These are phyloP conservation scores for Cordyceps pruinosa DNA, from an alignment of 2,329 filamentous ascomycete species.

Conservation along the genomic window DNA sequence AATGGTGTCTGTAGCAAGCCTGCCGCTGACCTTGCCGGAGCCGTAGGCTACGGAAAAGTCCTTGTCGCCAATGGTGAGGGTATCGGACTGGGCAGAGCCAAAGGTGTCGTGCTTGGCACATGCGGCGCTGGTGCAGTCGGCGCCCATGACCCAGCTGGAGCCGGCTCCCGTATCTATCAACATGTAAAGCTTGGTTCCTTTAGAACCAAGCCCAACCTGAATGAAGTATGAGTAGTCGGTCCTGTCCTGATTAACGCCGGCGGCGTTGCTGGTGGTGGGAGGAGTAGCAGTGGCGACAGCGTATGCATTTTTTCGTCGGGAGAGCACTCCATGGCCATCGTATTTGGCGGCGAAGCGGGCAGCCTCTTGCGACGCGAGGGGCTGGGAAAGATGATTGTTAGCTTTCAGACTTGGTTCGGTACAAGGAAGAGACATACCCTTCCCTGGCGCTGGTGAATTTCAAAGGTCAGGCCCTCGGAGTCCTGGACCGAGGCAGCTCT, in stretches of 20 bases:
- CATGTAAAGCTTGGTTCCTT: constrained; percentile 49
- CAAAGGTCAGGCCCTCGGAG: constrained; percentile 30
- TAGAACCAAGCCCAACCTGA: constrained; percentile 49
- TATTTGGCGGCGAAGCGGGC: constrained; percentile 35
- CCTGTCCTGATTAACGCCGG: constrained; percentile 56
- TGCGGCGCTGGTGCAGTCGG: constrained; percentile 56
- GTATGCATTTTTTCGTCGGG: constrained; percentile 37
- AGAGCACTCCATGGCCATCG: constrained; percentile 15
- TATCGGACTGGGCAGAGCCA: constrained; percentile 57
- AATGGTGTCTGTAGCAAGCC: constrained; percentile 58
- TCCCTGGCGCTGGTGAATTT: constrained; percentile 32
- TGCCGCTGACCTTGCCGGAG: constrained; percentile 64
- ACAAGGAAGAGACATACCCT: constrained; percentile 21
- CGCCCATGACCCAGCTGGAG: constrained; percentile 79
- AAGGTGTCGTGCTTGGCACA: constrained; percentile 67
- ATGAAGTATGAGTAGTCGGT: constrained; percentile 61
- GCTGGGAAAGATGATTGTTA: constrained; percentile 20
- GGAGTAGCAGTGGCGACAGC: constrained; percentile 38
- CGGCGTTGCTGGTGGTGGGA: constrained; percentile 40
- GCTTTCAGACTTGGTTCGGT: background rate
- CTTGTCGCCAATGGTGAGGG: constrained; percentile 46
- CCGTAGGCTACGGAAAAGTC: constrained; percentile 68
- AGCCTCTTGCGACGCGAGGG: constrained; percentile 28
- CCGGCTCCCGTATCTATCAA: constrained; percentile 60
- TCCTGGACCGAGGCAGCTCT: constrained; percentile 16